Evolutionary conservation across 1,284 basidiomycete species (phyloP).

Genomic region (Singerocomus rubriflavus): DNA sequence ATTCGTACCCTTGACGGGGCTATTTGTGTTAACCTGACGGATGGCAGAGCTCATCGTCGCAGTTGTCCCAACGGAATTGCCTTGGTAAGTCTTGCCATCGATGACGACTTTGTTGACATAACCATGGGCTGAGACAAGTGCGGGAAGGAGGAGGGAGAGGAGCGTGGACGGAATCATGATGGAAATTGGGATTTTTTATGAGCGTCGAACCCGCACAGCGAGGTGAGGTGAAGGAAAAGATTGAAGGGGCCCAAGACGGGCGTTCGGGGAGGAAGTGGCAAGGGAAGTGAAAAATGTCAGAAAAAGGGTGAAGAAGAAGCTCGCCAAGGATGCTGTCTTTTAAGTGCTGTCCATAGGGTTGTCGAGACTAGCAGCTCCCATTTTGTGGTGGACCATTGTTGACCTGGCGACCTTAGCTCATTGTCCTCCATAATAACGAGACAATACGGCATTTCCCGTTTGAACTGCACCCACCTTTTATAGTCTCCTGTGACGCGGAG

Average conservation of each 20-base stretch:
- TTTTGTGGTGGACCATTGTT: background rate
- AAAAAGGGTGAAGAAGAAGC: background rate
- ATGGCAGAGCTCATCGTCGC: slow-evolving; percentile 28
- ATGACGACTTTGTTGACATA: slow-evolving; percentile 28
- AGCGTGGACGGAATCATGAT: slow-evolving; percentile 17
- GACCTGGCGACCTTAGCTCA: background rate
- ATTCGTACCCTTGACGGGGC: slow-evolving; percentile 40
- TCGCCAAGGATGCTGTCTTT: background rate
- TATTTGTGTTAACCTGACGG: slow-evolving; percentile 33
- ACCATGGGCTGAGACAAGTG: slow-evolving; percentile 32
- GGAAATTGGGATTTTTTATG: background rate
- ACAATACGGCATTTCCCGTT: background rate
- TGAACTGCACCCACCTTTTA: too few relatives aligned
- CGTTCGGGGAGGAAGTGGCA: background rate
- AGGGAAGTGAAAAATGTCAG: background rate
- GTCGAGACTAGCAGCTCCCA: background rate
- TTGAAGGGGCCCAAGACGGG: background rate
- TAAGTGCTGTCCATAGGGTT: background rate
- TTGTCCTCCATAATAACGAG: background rate
- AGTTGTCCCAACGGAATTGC: slow-evolving; percentile 28
- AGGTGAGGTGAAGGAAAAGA: slow-evolving; percentile 10
- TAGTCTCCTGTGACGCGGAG: too few relatives aligned
- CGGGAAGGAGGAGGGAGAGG: slow-evolving; percentile 24
- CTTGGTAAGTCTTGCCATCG: slow-evolving; percentile 34
- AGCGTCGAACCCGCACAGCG: slow-evolving; percentile 22